These are phyloP conservation scores for Fragaria ananassa DNA, from an alignment of 306 rosid genomes.

Conservation along the genomic window DNA sequence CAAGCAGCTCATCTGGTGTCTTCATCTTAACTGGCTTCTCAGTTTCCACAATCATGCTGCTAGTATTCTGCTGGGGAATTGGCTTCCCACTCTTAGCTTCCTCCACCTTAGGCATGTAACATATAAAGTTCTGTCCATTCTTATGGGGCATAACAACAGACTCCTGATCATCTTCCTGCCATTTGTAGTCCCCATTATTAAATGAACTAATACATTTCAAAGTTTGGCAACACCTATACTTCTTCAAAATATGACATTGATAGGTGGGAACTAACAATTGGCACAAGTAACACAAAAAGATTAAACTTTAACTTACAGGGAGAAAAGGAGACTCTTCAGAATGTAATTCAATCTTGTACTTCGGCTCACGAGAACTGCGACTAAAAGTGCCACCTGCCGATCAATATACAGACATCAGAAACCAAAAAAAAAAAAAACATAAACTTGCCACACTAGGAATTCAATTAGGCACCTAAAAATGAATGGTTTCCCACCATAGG, in stretches of 20 bases:
- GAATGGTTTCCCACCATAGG: not conserved
- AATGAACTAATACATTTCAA: not conserved
- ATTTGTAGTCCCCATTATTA: constrained; percentile 12
- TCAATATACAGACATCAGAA: not conserved
- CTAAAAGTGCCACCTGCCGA: constrained; percentile 64
- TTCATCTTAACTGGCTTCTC: constrained; percentile 72
- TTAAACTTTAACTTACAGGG: constrained; percentile 49
- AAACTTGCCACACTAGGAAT: not conserved
- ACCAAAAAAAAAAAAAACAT: not conserved
- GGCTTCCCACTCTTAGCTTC: constrained; percentile 64
- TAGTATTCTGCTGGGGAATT: constrained; percentile 57
- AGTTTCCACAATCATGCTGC: constrained; percentile 81
- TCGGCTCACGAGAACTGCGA: constrained; percentile 75
- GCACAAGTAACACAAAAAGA: not conserved
- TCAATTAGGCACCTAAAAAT: not conserved
- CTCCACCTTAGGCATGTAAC: constrained; percentile 89
- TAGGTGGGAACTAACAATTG: not conserved
- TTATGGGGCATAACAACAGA: constrained; percentile 63
- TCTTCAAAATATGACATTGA: not conserved
- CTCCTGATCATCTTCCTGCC: constrained; percentile 86
- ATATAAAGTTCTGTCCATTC: constrained; percentile 67
- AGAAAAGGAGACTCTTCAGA: constrained; percentile 69
- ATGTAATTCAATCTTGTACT: constrained; percentile 84
- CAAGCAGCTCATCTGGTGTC: constrained; percentile 95
- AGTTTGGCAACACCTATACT: not conserved